Percentiles rank a stretch among this genome's conserved stretches.
phyloP scores from a whole-genome alignment of 306 rosid genomes.

The Betula pendula region DNA sequence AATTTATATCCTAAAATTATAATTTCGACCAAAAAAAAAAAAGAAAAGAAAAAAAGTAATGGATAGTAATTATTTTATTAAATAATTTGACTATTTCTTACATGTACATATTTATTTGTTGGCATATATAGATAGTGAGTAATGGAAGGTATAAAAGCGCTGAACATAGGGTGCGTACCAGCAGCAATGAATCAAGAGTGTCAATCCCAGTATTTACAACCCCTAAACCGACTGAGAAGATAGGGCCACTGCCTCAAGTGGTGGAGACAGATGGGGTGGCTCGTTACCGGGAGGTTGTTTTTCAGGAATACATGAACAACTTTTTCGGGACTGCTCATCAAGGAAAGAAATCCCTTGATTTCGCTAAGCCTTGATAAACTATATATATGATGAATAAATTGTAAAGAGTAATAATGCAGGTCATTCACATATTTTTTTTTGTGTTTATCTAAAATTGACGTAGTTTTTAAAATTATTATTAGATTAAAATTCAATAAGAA shows the following conservation, averaged over 20 bases:
- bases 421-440: no score
- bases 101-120: no score
- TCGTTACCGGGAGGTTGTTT: conserved; percentile 42
- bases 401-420: no score
- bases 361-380: conserved; percentile 33
- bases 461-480: no score
- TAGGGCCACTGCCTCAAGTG: conserved; percentile 48
- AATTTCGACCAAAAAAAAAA: no score
- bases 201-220: conserved; percentile 48
- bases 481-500: no score
- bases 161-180: conserved; percentile 56
- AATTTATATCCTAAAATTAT: no score
- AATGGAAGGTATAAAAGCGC: conserved; percentile 69
- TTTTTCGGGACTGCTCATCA: conserved; percentile 53
- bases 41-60: no score
- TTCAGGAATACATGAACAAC: conserved; percentile 59
- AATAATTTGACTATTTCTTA: no score
- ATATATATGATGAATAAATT: no score
- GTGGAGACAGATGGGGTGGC: conserved; percentile 51
- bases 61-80: no score
- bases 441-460: no score
- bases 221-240: conserved; percentile 34
- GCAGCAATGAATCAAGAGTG: conserved; percentile 54
- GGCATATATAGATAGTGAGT: conserved; percentile 63
- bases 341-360: conserved; percentile 64